These are phyloP conservation scores for Annulohypoxylon moriforme DNA, from an alignment of 495 filamentous ascomycete genomes.

Conservation along the genomic window DNA sequence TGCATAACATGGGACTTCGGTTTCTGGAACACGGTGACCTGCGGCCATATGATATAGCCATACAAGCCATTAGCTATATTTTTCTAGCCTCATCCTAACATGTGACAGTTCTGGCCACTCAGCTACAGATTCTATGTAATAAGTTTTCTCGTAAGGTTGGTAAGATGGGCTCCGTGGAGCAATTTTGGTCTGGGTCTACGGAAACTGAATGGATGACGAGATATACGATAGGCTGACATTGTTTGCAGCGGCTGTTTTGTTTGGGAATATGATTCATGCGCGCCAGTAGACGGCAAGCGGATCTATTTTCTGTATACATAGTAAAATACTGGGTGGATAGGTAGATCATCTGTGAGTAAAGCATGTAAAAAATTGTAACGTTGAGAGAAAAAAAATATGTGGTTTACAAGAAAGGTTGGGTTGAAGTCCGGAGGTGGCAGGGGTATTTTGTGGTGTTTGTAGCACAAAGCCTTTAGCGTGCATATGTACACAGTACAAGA, in stretches of 20 bases:
- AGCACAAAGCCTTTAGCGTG: slow-evolving; percentile 4
- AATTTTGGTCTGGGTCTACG: slow-evolving; percentile 19
- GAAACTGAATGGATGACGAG: slow-evolving; percentile 13
- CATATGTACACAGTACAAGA: slow-evolving; percentile 12
- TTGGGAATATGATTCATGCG: slow-evolving; percentile 33
- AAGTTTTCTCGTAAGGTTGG: slow-evolving; percentile 32
- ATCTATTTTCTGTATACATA: slow-evolving; percentile 10
- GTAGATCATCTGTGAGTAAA: not conserved
- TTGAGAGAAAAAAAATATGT: not conserved
- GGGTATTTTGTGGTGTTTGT: not conserved
- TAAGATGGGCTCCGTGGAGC: slow-evolving; percentile 7
- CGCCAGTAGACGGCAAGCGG: slow-evolving; percentile 27
- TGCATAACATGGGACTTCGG: slow-evolving; percentile 20
- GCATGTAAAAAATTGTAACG: not conserved
- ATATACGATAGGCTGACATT: slow-evolving; percentile 41
- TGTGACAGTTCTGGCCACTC: slow-evolving; percentile 14
- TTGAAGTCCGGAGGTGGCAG: slow-evolving; percentile 9
- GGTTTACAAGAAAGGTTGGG: slow-evolving; percentile 15
- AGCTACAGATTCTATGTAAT: slow-evolving; percentile 3
- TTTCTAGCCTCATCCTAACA: slow-evolving; percentile 32
- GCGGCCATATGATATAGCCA: slow-evolving; percentile 20
- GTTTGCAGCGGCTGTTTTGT: slow-evolving; percentile 31
- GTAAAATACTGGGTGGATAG: not conserved
- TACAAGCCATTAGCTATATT: slow-evolving; percentile 1
- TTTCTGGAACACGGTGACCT: slow-evolving; percentile 19